Conservation (phyloP, 768 basidiomycete genomes). For the Lactifluus pinguis region DNA sequence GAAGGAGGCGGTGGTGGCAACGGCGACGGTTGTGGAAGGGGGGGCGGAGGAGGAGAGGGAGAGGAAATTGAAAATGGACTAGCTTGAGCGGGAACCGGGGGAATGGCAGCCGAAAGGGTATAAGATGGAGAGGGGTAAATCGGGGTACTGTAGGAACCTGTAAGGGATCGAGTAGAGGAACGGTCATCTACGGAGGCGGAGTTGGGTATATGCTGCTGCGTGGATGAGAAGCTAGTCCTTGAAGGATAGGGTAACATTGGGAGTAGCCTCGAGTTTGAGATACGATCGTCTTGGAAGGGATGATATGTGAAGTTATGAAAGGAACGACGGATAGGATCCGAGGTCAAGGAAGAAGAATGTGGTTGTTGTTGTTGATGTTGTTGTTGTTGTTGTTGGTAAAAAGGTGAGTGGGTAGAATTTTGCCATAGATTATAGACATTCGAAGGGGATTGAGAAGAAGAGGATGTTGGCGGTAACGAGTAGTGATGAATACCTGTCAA, state of each 20-base stretch:
- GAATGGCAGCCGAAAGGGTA: constrained; percentile 13
- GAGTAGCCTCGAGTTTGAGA: constrained; percentile 2
- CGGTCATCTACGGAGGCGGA: constrained; percentile 4
- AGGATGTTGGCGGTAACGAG: neutral
- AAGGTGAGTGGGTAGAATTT: constrained; percentile 1
- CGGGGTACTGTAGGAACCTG: neutral
- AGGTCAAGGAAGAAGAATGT: neutral
- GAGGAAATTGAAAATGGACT: neutral
- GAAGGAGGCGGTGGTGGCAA: neutral
- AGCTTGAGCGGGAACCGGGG: neutral
- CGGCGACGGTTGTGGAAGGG: neutral
- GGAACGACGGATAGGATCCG: constrained; percentile 4
- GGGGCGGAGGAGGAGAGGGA: neutral
- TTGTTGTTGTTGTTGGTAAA: neutral
- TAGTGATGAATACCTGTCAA: constrained; percentile 3
- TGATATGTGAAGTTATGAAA: constrained; percentile 2
- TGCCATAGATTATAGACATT: constrained; percentile 13
- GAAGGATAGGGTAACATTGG: constrained; percentile 14
- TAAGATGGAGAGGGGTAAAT: constrained; percentile 15
- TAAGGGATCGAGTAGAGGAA: constrained; percentile 6
- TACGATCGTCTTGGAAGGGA: constrained; percentile 9
- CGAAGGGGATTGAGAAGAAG: neutral
- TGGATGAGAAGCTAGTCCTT: neutral
- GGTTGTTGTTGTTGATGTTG: no score
- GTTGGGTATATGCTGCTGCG: constrained; percentile 5